Conservation (phyloP, 2,329 filamentous ascomycete species). For the Venturia oleaginea region DNA sequence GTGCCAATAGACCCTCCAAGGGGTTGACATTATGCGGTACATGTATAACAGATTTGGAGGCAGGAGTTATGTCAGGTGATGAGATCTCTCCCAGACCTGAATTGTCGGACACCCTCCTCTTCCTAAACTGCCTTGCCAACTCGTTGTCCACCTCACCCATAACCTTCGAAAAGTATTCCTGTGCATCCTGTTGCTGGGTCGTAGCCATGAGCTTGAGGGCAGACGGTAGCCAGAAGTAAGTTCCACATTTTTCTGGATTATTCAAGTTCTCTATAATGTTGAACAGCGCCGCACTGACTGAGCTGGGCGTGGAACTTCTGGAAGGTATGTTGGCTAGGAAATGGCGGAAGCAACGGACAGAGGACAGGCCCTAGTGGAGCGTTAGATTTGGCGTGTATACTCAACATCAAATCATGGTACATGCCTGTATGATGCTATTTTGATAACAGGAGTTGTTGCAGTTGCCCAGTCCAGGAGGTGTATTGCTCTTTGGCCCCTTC, state of each 20-base stretch:
- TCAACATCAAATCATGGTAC: neutral
- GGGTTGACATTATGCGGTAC: slow-evolving; percentile 52
- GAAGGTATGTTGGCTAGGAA: slow-evolving; percentile 45
- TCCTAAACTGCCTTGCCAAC: slow-evolving; percentile 34
- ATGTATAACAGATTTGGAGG: neutral
- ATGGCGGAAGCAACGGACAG: slow-evolving; percentile 57
- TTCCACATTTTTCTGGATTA: slow-evolving; percentile 59
- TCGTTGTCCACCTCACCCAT: slow-evolving; percentile 79
- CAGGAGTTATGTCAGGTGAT: neutral
- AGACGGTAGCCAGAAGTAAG: slow-evolving; percentile 70
- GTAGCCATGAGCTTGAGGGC: slow-evolving; percentile 87
- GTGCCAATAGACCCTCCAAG: slow-evolving; percentile 77
- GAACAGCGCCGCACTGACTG: slow-evolving; percentile 47
- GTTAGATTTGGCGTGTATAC: neutral
- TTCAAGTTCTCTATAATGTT: slow-evolving; percentile 63
- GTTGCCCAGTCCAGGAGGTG: slow-evolving; percentile 65
- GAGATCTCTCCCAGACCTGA: neutral
- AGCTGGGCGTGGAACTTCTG: slow-evolving; percentile 12
- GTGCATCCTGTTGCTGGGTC: slow-evolving; percentile 93
- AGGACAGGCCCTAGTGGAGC: slow-evolving; percentile 46
- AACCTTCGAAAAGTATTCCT: slow-evolving; percentile 91
- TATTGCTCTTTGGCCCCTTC: slow-evolving; percentile 2
- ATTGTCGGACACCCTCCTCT: slow-evolving; percentile 8
- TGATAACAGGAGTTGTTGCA: slow-evolving; percentile 96
- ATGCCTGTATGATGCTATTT: slow-evolving; percentile 82